These are phyloP conservation scores for Chenopodium album DNA, from an alignment of 148 eudicot genomes.

Conservation along the genomic window DNA sequence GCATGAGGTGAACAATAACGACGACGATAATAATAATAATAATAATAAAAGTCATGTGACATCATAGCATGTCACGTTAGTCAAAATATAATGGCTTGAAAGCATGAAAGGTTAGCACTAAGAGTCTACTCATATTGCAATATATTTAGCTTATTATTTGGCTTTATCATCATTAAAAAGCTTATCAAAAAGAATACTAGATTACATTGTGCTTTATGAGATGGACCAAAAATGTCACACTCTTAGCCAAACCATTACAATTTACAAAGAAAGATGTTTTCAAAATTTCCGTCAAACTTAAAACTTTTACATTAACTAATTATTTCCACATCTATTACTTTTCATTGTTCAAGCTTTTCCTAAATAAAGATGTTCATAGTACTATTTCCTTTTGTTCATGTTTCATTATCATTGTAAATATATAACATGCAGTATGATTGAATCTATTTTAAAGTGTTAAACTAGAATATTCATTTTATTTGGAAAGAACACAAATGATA, in stretches of 20 bases:
- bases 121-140: constrained; percentile 12
- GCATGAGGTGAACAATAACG: too few relatives aligned
- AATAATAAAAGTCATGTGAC: background rate
- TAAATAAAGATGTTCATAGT: background rate
- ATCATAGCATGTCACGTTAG: background rate
- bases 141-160: background rate
- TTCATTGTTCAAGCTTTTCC: background rate
- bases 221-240: constrained; percentile 18
- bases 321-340: background rate
- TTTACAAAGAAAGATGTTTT: background rate
- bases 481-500: too few relatives aligned
- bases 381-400: background rate
- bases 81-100: background rate
- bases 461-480: too few relatives aligned
- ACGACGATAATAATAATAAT: too few relatives aligned
- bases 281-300: background rate
- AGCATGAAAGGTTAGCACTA: constrained; percentile 11
- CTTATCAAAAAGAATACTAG: background rate
- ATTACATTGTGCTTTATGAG: constrained; percentile 4
- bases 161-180: background rate
- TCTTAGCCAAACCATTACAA: background rate
- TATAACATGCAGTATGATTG: too few relatives aligned
- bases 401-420: too few relatives aligned
- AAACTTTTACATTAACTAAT: background rate
- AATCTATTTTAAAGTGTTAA: too few relatives aligned